Base-by-base conservation (phyloP, 164 flowering plant species). In the Vitis vinifera region DNA sequence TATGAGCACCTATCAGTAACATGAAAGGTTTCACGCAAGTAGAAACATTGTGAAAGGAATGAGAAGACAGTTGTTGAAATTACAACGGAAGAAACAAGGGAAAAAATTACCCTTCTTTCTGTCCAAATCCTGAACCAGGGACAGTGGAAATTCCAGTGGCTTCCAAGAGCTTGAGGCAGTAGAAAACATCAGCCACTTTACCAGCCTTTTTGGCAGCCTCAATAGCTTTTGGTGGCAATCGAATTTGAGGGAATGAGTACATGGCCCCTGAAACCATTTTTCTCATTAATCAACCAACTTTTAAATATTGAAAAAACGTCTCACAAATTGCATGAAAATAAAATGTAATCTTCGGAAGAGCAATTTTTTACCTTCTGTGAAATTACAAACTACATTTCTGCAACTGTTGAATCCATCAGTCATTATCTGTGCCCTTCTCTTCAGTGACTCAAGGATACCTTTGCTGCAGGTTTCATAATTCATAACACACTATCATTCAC, bases 91-190 rank as follows among this genome's bases (percentile, higher is more conserved):
- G 14, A 56, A 47, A 65, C 49, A 23, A 49, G 49, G 15, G 6
- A 51, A 57, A 53, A 47, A 66, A 11, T 76, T 87, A 95, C 99
- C 97, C 99, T 78, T 91, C 97, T 83, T 95, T 93, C 80, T 95
- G 99, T 68, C 99, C 99, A 71, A 95, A 95, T 62, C 99, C 99
- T 57, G 99, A 95, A 70, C 99, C 98, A 49, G 99, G 99, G 67
- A 95, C 99, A 6, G 98, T 93, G 65, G 99, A 95, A 59, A 95
- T 95, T 81, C 99, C 99, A 2, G 99, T 93, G 59, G 98, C 96
- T 82, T 95, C 99, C 83, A 95, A 75, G 59, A 95, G 97, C 86
- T 84, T 91, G 64, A 93, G 89, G 73, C 99, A 95, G 82, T 95
- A 95, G 85, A 86, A 93, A 78, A 95, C 99, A 84, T 95, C 98